Evolutionary conservation across 768 basidiomycete species (phyloP).

Genomic region (Chalciporus chontae): DNA sequence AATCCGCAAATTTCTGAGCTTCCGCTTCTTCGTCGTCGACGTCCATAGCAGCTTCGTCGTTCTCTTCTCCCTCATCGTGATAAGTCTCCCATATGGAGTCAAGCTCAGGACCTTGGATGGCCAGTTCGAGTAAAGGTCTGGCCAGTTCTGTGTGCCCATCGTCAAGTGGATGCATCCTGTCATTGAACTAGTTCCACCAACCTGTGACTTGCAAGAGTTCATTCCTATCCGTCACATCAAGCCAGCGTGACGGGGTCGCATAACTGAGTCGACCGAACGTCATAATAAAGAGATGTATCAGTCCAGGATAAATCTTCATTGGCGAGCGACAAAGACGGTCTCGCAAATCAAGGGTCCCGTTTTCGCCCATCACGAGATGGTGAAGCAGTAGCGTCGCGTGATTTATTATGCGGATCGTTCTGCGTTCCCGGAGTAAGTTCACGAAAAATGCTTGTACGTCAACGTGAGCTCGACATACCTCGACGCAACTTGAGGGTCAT

Average conservation of each 20-base stretch:
- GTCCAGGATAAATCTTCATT: slow-evolving; percentile 53
- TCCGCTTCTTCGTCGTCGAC: slow-evolving; percentile 58
- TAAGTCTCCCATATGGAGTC: slow-evolving; percentile 63
- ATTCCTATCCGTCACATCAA: slow-evolving; percentile 36
- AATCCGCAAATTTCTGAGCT: slow-evolving; percentile 23
- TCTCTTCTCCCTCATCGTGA: slow-evolving; percentile 43
- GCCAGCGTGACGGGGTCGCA: slow-evolving; percentile 62
- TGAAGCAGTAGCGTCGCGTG: slow-evolving; percentile 60
- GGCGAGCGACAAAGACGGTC: slow-evolving; percentile 55
- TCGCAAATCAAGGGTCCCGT: slow-evolving; percentile 49
- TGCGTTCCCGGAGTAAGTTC: slow-evolving; percentile 25
- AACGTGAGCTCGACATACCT: slow-evolving; percentile 16
- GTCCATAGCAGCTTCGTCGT: slow-evolving; percentile 37
- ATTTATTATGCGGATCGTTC: slow-evolving; percentile 47
- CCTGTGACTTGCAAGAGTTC: slow-evolving; percentile 48
- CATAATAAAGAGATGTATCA: slow-evolving; percentile 71
- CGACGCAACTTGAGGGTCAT: slow-evolving; percentile 30
- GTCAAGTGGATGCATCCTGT: slow-evolving; percentile 3
- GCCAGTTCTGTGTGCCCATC: slow-evolving; percentile 44
- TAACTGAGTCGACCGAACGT: slow-evolving; percentile 73
- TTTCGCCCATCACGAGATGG: slow-evolving; percentile 52
- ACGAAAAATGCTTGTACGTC: background rate
- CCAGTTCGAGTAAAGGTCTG: slow-evolving; percentile 56
- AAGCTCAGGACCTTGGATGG: slow-evolving; percentile 72
- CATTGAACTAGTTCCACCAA: slow-evolving; percentile 24